These are phyloP conservation scores for Rhizophagus clarus DNA, from an alignment of 192 early-diverging fungal genomes.

Conservation along the genomic window DNA sequence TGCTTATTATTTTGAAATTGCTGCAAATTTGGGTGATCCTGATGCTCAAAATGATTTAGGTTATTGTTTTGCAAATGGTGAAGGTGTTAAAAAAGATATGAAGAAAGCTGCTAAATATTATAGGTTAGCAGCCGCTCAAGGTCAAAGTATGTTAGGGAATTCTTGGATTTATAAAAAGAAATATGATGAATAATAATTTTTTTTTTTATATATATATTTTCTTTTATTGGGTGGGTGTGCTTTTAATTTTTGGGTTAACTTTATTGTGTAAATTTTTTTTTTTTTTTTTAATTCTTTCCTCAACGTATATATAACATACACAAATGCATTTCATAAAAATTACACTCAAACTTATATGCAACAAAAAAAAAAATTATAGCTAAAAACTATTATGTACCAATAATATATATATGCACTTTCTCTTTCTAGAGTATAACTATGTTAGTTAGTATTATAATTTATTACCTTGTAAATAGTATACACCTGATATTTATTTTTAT, in stretches of 20 bases:
- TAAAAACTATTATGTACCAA: too few species aligned
- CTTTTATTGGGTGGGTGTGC: background rate
- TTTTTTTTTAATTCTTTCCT: too few species aligned
- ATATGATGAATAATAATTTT: conserved; percentile 53
- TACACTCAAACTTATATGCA: too few species aligned
- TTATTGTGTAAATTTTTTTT: background rate
- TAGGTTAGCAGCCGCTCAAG: conserved; percentile 73
- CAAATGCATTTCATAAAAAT: too few species aligned
- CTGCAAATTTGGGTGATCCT: conserved; percentile 73
- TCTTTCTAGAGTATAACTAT: too few species aligned
- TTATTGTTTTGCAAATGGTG: conserved; percentile 61
- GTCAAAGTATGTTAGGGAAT: conserved; percentile 73
- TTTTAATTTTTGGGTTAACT: background rate
- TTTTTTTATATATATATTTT: background rate
- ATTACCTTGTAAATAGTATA: background rate
- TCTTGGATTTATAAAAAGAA: conserved; percentile 86
- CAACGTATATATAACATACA: too few species aligned
- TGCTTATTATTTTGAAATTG: conserved; percentile 80
- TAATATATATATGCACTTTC: too few species aligned
- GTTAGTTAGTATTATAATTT: background rate
- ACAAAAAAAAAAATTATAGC: too few species aligned
- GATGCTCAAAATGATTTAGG: conserved; percentile 69
- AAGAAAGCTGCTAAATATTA: conserved; percentile 75
- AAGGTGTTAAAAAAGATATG: conserved; percentile 58
- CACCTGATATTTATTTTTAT: background rate